Base-by-base conservation (phyloP, 805 yeast species). In the Cyberlindnera mississippiensis region DNA sequence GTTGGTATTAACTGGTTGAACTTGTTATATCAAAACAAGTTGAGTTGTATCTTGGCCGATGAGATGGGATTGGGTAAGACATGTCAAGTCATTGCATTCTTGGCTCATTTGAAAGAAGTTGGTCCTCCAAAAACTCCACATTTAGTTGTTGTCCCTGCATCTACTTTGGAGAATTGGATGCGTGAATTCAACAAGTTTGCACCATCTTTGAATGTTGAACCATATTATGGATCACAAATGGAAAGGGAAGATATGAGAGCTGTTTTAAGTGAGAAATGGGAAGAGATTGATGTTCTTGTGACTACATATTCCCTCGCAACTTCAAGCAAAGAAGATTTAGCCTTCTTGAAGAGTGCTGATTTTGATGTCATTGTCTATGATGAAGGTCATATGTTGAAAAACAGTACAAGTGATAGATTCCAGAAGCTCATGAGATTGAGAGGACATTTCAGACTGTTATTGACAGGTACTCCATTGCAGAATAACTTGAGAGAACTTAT, bases 1-100 rank as follows among this genome's bases (percentile, higher is more conserved):
- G 96, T 90, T n/a, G 99, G 99, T 35, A 67, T 93, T 39, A 93
- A 93, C 61, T 93, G 99, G 99, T 69, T 93, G 41, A 73, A 81
- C 48, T 62, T 91, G 41, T 69, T 93, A 24, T 93, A 91, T 61
- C 78, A 77, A 44, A 79, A 84, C 57, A 73, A 79, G 14, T 70
- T 93, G 42, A 88, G 96, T 6, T 90, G 99, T 66, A 93, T 93
- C 42, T 69, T 93, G 37, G 99, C 99, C 0, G 99, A 93, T 66
- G 99, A 93, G 61, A 93, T 93, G 99, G 99, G 96, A 5, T 70
- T 93, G 37, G 99, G 99, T 45, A 93, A 93, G 60, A 93, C 99
- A 0, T 85, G 96, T 60, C 98, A 93, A 65, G 96, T 93, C 26
- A 91, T 93, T 64, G 75, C 97, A 7, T 93, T 93, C 59, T 67